Base-by-base conservation (phyloP, 1,284 basidiomycete genomes). In the Takashimella tepidaria region DNA sequence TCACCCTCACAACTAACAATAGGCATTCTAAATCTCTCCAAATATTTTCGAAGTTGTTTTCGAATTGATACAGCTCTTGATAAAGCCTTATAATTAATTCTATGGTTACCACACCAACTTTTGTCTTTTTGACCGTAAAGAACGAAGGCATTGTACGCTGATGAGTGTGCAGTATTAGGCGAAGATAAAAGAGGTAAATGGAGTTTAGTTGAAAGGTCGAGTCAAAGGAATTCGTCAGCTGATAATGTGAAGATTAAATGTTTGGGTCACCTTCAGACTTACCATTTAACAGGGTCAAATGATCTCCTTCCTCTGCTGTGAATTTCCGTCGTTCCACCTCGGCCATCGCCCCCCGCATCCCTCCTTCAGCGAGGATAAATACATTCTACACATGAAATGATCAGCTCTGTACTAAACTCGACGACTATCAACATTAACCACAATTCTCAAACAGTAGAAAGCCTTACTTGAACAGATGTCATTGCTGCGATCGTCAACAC, bases 281-380 rank as follows among this genome's bases (percentile, higher is more conserved):
- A 87, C 91, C 89, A 73, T 97, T 98, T 22, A 97, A 72, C 4
- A 93, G 78, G 1, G 92, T 97, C 4, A 97, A 77, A 70, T 95
- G 90, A 68, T 98, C 93, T 61, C 96, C 96, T 82, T 99, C 93
- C 74, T 96, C 90, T 0, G 92, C 92, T 0, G 91, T 95, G 66
- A 98, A 98, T 68, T 96, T 95, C 51, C 95, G 79, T 47, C 90
- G 80, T 72, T 95, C 90, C 8, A 98, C 77, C 73, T 96, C 91
- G 8, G 88, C 90, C 50, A 92, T 71, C 0, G 89, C 88, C 5
- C 87, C 89, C 13, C 84, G 81, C n/a, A 83, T 82, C 5, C 90
- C 91, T 8, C 75, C 75, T 16, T 92, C 88, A 5, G 87, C 85
- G 50, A 89, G 87, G 31, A 92, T 73, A 72, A 97, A 97, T 3